A percentile compares a stretch with the other conserved stretches of the same genome.
These are phyloP conservation scores for Telfairia occidentalis DNA, from an alignment of 331 rosid species.

Conservation along the genomic window DNA sequence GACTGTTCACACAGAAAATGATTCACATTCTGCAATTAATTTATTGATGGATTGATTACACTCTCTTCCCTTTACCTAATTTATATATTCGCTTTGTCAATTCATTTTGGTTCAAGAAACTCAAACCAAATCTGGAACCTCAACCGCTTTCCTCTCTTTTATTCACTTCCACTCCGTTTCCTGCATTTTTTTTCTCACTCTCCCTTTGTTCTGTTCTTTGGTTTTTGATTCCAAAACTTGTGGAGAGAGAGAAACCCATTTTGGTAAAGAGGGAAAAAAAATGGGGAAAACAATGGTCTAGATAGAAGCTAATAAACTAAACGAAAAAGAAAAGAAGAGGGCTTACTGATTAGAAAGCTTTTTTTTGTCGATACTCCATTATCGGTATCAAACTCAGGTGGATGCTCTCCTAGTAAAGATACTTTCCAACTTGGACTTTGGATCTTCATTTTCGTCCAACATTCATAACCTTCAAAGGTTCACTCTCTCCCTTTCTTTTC, in stretches of 20 bases:
- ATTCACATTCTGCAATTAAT: not conserved
- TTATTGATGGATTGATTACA: not conserved
- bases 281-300: not conserved
- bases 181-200: not conserved
- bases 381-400: not conserved
- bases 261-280: not conserved
- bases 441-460: constrained; percentile 1
- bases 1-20: not conserved
- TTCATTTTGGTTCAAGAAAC: not conserved
- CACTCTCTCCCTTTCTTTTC: not conserved
- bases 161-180: not conserved
- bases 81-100: not conserved
- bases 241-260: not conserved
- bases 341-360: not conserved
- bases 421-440: not conserved
- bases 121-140: not conserved
- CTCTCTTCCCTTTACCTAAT: not conserved
- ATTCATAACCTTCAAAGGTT: not conserved
- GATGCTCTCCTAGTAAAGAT: not conserved
- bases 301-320: not conserved
- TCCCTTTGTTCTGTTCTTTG: not conserved
- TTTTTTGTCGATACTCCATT: not conserved
- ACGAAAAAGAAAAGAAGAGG: not conserved
- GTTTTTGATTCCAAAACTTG: not conserved
- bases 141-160: not conserved